A percentile compares a stretch with the other conserved stretches of the same genome.
These are phyloP conservation scores for Cercophora newfieldiana DNA, from an alignment of 495 filamentous ascomycete genomes.

Conservation along the genomic window DNA sequence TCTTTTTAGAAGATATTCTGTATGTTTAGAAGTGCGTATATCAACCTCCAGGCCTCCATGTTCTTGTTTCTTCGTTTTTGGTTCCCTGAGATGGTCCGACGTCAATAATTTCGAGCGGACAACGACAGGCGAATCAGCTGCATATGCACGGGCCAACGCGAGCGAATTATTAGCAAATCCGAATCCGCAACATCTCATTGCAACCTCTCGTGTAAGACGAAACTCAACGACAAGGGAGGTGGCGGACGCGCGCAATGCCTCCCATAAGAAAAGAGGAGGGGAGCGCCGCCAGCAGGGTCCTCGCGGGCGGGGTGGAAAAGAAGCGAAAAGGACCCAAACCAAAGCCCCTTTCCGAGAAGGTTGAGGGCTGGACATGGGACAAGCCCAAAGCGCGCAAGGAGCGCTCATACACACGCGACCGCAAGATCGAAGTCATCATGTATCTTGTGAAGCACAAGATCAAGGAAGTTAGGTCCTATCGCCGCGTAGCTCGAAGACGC, in stretches of 20 bases:
- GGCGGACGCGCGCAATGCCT: not conserved
- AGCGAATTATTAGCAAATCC: not conserved
- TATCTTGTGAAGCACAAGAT: conserved; percentile 32
- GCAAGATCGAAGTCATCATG: conserved; percentile 33
- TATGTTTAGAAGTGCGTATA: no score
- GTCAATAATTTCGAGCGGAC: not conserved
- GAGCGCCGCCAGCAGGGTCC: not conserved
- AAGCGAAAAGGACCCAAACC: conserved; percentile 25
- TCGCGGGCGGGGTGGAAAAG: conserved; percentile 1
- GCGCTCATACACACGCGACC: conserved; percentile 26
- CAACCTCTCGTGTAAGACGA: not conserved
- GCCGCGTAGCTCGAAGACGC: conserved; percentile 21
- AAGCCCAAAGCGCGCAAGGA: conserved; percentile 29
- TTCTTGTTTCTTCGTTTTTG: no score
- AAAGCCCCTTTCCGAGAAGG: conserved; percentile 25
- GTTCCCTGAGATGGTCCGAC: not conserved
- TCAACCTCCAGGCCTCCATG: no score
- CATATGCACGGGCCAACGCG: not conserved
- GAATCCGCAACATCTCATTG: not conserved
- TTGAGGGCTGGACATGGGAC: conserved; percentile 12
- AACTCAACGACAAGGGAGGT: not conserved
- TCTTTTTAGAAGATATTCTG: no score
- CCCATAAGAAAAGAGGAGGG: not conserved
- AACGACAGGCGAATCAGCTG: not conserved
- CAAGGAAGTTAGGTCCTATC: conserved; percentile 9